A percentile compares a stretch with the other conserved stretches of the same genome.
Conservation (phyloP, 78 protist species). For the Guillardia theta region DNA sequence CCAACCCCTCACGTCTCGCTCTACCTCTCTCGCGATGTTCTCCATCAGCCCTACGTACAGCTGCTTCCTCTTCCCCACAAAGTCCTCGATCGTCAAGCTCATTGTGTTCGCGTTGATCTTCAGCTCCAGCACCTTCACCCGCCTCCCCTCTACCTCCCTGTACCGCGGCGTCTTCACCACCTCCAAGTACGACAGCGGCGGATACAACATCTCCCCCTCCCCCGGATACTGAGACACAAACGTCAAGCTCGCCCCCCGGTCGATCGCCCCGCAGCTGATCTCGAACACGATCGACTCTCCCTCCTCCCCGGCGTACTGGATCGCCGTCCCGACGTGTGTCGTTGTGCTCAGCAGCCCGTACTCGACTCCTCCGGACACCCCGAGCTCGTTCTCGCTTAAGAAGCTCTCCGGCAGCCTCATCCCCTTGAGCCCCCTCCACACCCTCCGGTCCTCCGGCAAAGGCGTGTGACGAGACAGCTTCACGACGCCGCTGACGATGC, state of each 20-base stretch:
- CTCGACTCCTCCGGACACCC: slow-evolving; percentile 1
- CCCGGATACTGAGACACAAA: slow-evolving; percentile 24
- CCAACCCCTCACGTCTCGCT: no score
- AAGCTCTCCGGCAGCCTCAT: not conserved
- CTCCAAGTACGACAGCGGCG: slow-evolving; percentile 27
- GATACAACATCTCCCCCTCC: slow-evolving; percentile 6
- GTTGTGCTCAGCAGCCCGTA: slow-evolving; percentile 20
- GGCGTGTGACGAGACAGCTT: not conserved
- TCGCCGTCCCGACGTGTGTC: not conserved
- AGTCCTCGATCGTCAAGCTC: not conserved
- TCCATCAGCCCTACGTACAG: no score
- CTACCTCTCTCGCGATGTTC: no score
- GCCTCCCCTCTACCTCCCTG: no score
- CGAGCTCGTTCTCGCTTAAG: not conserved
- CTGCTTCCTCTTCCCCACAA: no score
- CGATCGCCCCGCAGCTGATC: not conserved
- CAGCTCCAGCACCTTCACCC: not conserved
- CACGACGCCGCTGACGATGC: not conserved
- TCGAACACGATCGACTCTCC: not conserved
- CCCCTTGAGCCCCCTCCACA: not conserved
- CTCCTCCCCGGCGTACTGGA: not conserved
- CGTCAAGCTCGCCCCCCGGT: slow-evolving; percentile 28
- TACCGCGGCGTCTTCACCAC: not conserved
- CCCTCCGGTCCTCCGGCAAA: not conserved
- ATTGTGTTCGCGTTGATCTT: not conserved